phyloP scores from a whole-genome alignment of 441 rosid species.

The Caryocar brasiliense region DNA sequence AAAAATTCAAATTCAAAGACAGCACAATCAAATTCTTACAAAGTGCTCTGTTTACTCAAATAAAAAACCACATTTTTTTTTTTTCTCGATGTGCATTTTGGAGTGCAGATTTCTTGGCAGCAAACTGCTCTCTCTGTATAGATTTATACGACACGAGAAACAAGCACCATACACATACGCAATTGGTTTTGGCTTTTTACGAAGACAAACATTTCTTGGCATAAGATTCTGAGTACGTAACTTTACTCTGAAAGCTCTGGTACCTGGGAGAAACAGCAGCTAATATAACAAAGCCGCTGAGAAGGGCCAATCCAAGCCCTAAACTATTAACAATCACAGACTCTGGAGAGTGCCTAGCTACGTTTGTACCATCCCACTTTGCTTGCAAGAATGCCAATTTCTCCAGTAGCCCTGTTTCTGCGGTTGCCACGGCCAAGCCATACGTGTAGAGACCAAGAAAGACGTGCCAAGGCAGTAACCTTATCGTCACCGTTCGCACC shows the following conservation, averaged over 20 bases:
- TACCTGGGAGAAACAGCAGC: conserved; percentile 58
- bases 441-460: conserved; percentile 87
- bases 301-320: conserved; percentile 63
- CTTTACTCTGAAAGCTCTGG: conserved; percentile 26
- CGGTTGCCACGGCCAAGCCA: conserved; percentile 75
- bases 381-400: conserved; percentile 63
- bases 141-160: not conserved
- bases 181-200: too few species aligned
- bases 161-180: too few species aligned
- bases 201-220: conserved; percentile 40
- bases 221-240: conserved; percentile 28
- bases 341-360: conserved; percentile 37
- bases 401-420: conserved; percentile 81
- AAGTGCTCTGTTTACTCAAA: too few species aligned
- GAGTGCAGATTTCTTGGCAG: too few species aligned
- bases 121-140: too few species aligned
- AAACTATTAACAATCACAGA: conserved; percentile 58
- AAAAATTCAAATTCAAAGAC: too few species aligned
- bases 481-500: conserved; percentile 38
- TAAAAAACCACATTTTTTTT: too few species aligned
- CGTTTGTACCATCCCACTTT: conserved; percentile 32
- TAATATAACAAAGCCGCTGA: conserved; percentile 50
- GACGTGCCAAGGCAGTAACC: conserved; percentile 78
- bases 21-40: too few species aligned
- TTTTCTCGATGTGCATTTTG: too few species aligned